Evolutionary conservation across 352 stramenopile species (phyloP).

Genomic region (Phytophthora pini): DNA sequence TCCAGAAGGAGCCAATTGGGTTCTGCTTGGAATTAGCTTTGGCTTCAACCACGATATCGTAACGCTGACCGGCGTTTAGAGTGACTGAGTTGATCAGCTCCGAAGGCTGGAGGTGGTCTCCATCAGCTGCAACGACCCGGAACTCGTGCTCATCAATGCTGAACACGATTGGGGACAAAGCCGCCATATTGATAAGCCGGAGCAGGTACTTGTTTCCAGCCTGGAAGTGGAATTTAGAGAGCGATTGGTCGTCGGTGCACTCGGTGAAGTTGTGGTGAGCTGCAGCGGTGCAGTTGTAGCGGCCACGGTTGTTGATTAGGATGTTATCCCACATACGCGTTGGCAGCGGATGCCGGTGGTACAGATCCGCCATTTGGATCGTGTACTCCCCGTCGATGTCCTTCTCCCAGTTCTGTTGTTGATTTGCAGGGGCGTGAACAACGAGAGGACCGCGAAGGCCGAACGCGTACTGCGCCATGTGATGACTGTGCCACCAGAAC

Average conservation of each 20-base stretch:
- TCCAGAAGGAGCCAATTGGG: conserved; percentile 29
- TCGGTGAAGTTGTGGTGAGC: conserved; percentile 17
- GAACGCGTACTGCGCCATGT: conserved; percentile 38
- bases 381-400: conserved; percentile 34
- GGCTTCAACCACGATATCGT: conserved; percentile 41
- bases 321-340: conserved; percentile 41
- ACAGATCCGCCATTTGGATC: conserved; percentile 41
- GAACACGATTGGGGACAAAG: conserved; percentile 41
- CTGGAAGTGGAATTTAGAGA: conserved; percentile 36
- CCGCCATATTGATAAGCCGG: conserved; percentile 49
- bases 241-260: conserved; percentile 26
- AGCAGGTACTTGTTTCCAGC: conserved; percentile 41
- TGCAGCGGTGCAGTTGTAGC: conserved; percentile 44
- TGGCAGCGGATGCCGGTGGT: conserved; percentile 24
- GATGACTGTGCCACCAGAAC: conserved; percentile 52
- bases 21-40: conserved; percentile 6
- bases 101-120: conserved; percentile 36
- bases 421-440: conserved; percentile 27
- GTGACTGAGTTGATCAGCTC: conserved; percentile 34
- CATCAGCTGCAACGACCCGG: conserved; percentile 41
- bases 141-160: conserved; percentile 51
- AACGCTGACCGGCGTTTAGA: conserved; percentile 41
- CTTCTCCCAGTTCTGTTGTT: conserved; percentile 25
- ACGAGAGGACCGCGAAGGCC: conserved; percentile 44
- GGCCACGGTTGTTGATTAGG: conserved; percentile 46